Percentiles rank a stretch among this genome's conserved stretches.
These are phyloP conservation scores for Apiospora koreana DNA, from an alignment of 2,329 filamentous ascomycete species.

Conservation along the genomic window DNA sequence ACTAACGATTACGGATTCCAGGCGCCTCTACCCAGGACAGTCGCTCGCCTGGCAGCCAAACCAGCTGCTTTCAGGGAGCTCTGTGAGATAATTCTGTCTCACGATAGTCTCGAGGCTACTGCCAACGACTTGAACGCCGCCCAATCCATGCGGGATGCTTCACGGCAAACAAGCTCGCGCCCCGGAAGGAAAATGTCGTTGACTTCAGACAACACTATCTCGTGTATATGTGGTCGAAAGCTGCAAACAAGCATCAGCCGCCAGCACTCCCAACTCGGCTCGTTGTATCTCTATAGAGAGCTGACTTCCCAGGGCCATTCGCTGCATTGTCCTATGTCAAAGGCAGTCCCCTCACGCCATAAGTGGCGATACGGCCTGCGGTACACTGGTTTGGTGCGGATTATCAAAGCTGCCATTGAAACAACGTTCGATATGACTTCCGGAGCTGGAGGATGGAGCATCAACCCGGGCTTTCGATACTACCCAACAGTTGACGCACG, in stretches of 20 bases:
- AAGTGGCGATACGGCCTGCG: background rate
- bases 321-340: background rate
- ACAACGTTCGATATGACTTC: slow-evolving; percentile 8
- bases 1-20: background rate
- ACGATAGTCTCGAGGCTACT: background rate
- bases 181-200: background rate
- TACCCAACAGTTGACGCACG: slow-evolving; percentile 9
- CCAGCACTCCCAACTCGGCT: background rate
- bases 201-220: background rate
- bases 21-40: background rate
- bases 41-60: background rate
- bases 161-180: background rate
- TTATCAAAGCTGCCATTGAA: slow-evolving; percentile 11
- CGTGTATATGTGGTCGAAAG: no score
- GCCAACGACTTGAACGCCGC: background rate
- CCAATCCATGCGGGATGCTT: background rate
- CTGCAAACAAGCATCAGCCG: background rate
- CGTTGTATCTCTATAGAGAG: background rate
- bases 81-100: background rate
- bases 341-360: no score
- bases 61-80: background rate
- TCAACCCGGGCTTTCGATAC: slow-evolving; percentile 15
- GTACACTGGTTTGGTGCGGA: background rate
- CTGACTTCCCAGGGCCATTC: background rate
- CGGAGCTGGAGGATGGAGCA: slow-evolving; percentile 18